Evolutionary conservation across 345 rosid species (phyloP), one percentile per base, ranked within the genome.

Genomic region (Euphorbia pulcherrima): DNA sequence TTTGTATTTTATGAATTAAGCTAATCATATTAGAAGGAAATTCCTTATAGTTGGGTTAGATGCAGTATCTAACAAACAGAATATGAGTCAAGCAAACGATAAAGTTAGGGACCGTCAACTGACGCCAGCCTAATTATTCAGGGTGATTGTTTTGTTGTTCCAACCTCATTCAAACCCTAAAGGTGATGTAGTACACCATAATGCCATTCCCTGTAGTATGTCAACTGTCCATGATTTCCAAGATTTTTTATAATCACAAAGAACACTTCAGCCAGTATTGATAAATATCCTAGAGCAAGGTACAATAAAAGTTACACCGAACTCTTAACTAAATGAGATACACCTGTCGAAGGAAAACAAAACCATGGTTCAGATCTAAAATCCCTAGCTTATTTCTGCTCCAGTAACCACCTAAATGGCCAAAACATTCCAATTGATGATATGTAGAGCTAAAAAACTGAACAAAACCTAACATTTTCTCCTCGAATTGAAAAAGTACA

Each of bases 391-490:
- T 50, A 33, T 57, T 65, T 40, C 28, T n/a, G n/a, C n/a, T n/a
- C n/a, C n/a, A n/a, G n/a, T n/a, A n/a, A n/a, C n/a, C n/a, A n/a
- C n/a, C n/a, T n/a, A n/a, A n/a, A n/a, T 12, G 60, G 41, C 14
- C 68, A 29, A 47, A 21, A 39, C 1, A 11, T 6, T 48, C 62
- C 28, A 76, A 50, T 39, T 62, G 51, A n/a, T n/a, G n/a, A 54
- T 29, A 53, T 51, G 23, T 26, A 39, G 30, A 70, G 67, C 64
- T 44, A 55, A 51, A 68, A n/a, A n/a, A 62, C 7, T 53, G 56
- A 68, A 39, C 40, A 69, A 74, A 72, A 57, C 79, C 80, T 75
- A 63, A 75, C 55, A 27, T 51, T 24, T 48, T 17, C 37, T 24
- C 8, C 12, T 2, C 17, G 0, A 24, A 2, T 9, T 5, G 10